Percentiles rank a stretch among this genome's conserved stretches.
phyloP scores from a whole-genome alignment of 1,139 yeast species.

The Nakaseomyces nivariensis region DNA sequence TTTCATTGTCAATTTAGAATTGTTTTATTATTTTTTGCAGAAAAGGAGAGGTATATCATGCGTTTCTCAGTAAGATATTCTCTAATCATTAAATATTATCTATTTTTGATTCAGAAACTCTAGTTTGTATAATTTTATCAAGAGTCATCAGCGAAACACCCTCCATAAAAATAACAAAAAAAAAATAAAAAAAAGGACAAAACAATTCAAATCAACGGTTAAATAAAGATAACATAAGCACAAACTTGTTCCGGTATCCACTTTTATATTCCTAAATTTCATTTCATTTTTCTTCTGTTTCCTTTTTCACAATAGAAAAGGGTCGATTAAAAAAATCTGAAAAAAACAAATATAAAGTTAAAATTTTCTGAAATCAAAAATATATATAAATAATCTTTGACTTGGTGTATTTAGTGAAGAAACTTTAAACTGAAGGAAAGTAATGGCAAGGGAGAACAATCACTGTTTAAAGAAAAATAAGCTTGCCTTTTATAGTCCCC shows the following conservation, averaged over 20 bases:
- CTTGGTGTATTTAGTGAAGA: neutral
- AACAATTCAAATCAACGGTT: too few species aligned
- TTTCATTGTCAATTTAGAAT: conserved; percentile 7
- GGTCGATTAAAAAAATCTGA: neutral
- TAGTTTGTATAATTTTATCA: conserved; percentile 29
- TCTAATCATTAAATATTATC: conserved; percentile 26
- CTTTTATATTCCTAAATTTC: neutral
- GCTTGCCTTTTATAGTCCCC: neutral
- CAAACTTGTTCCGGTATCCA: conserved; percentile 1
- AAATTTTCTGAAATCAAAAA: neutral
- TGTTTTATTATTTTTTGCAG: neutral
- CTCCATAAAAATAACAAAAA: neutral
- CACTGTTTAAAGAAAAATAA: too few species aligned
- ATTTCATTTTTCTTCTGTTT: too few species aligned
- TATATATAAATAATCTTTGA: neutral
- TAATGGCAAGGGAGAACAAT: too few species aligned
- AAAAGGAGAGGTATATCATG: neutral
- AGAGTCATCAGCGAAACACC: conserved; percentile 28
- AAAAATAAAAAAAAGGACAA: neutral
- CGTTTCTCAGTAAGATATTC: conserved; percentile 10
- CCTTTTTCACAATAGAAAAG: too few species aligned
- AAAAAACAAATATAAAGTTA: neutral
- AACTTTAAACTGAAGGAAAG: too few species aligned
- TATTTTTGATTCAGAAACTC: conserved; percentile 29
- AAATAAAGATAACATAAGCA: neutral